A percentile compares a stretch with the other conserved stretches of the same genome.
phyloP scores from a whole-genome alignment of 345 rosid genomes.

The Aegle marmelos region DNA sequence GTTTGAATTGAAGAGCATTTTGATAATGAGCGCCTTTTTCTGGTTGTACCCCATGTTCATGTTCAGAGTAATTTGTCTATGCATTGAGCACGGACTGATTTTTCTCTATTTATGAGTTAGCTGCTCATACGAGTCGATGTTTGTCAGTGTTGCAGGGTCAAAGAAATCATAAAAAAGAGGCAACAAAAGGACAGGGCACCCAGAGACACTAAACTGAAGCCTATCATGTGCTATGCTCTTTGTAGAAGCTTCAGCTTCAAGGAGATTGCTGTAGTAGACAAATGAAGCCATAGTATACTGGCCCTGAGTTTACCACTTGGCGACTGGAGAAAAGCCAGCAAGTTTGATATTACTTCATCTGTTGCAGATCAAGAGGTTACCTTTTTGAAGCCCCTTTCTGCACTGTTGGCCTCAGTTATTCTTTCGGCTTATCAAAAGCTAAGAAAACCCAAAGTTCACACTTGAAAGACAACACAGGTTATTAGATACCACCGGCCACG shows the following conservation, averaged over 20 bases:
- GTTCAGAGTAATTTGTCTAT: not conserved
- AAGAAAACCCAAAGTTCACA: not conserved
- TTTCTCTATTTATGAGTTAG: not conserved
- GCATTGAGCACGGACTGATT: not conserved
- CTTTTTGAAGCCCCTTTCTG: not conserved
- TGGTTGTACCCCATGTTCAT: not conserved
- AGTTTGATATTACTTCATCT: not conserved
- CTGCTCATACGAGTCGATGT: not conserved
- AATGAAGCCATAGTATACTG: not conserved
- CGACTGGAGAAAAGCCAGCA: not conserved
- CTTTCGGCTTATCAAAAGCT: not conserved
- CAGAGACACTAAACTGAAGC: not conserved
- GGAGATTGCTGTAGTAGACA: not conserved
- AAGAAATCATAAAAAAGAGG: slow-evolving; percentile 2
- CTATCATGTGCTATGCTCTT: not conserved
- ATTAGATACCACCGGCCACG: not conserved
- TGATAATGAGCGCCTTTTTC: not conserved
- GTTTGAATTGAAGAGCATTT: not conserved
- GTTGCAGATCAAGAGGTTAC: not conserved
- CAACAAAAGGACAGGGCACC: not conserved
- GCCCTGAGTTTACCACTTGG: not conserved
- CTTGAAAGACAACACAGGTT: not conserved
- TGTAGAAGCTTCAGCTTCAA: not conserved
- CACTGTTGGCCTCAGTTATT: not conserved
- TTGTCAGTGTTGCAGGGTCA: slow-evolving; percentile 9